phyloP scores from a whole-genome alignment of 83 land plant species.

The Larix sibirica region DNA sequence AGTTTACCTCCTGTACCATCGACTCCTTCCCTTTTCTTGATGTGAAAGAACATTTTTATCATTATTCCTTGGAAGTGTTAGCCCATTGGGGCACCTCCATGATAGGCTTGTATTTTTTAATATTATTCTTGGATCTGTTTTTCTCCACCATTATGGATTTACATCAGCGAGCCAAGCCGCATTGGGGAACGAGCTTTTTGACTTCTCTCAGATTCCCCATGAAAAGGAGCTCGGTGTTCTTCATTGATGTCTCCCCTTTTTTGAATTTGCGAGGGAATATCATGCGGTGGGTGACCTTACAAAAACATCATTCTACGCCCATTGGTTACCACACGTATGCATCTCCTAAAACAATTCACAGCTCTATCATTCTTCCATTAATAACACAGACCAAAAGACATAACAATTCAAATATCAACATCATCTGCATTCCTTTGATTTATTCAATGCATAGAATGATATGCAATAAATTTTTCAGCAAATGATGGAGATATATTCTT shows the following conservation, averaged over 20 bases:
- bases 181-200: constrained; percentile 10
- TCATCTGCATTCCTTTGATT: too few relatives aligned
- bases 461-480: too few relatives aligned
- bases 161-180: neutral
- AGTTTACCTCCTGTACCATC: neutral
- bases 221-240: neutral
- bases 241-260: neutral
- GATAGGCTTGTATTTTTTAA: constrained; percentile 12
- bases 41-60: neutral
- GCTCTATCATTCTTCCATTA: too few relatives aligned
- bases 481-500: too few relatives aligned
- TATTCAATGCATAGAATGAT: too few relatives aligned
- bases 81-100: constrained; percentile 14
- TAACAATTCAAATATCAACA: too few relatives aligned
- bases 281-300: constrained; percentile 1
- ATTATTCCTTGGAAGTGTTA: constrained; percentile 13
- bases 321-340: too few relatives aligned
- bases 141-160: constrained; percentile 6
- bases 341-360: neutral
- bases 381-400: too few relatives aligned
- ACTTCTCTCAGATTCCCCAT: constrained; percentile 1
- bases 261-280: constrained; percentile 16
- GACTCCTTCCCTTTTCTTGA: neutral
- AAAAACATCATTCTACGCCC: neutral
- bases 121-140: constrained; percentile 13